These are phyloP conservation scores for Leccinum barrowsii DNA, from an alignment of 768 basidiomycete species.

Conservation along the genomic window DNA sequence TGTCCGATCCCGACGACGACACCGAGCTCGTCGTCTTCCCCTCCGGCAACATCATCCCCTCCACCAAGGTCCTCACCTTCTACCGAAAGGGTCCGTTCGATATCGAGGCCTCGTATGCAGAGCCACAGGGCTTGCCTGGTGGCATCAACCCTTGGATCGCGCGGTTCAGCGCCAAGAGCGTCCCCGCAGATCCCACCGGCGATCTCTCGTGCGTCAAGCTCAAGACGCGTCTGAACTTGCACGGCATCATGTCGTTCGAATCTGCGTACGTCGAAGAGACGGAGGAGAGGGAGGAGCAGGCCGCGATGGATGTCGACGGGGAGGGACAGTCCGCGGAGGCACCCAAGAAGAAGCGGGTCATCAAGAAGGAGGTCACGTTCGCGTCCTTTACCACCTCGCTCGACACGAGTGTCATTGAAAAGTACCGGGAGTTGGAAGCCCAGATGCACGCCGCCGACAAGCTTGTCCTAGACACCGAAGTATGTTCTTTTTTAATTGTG, in stretches of 20 bases:
- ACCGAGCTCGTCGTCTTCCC: slow-evolving; percentile 91
- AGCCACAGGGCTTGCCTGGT: slow-evolving; percentile 69
- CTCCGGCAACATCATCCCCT: slow-evolving; percentile 78
- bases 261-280: slow-evolving; percentile 78
- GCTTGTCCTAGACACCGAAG: slow-evolving; percentile 97
- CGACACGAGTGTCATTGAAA: slow-evolving; percentile 61
- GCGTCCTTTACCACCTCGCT: slow-evolving; percentile 61
- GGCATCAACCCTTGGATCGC: slow-evolving; percentile 83
- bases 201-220: slow-evolving; percentile 85
- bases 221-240: slow-evolving; percentile 82
- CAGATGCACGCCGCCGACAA: slow-evolving; percentile 90
- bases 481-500: slow-evolving; percentile 31
- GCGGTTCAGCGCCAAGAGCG: slow-evolving; percentile 75
- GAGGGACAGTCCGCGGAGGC: slow-evolving; percentile 37
- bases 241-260: slow-evolving; percentile 88
- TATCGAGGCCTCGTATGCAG: slow-evolving; percentile 80
- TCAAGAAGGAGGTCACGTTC: slow-evolving; percentile 80
- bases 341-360: slow-evolving; percentile 83
- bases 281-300: slow-evolving; percentile 68
- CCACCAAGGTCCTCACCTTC: slow-evolving; percentile 94
- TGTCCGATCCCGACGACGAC: slow-evolving; percentile 81
- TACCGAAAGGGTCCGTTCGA: slow-evolving; percentile 87
- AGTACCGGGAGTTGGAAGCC: slow-evolving; percentile 75
- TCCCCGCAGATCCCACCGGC: slow-evolving; percentile 65
- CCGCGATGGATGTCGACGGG: slow-evolving; percentile 65